Evolutionary conservation across 78 protist species (phyloP), one percentile per base, ranked within the genome.

Genomic region (Capsaspora owczarzaki): DNA sequence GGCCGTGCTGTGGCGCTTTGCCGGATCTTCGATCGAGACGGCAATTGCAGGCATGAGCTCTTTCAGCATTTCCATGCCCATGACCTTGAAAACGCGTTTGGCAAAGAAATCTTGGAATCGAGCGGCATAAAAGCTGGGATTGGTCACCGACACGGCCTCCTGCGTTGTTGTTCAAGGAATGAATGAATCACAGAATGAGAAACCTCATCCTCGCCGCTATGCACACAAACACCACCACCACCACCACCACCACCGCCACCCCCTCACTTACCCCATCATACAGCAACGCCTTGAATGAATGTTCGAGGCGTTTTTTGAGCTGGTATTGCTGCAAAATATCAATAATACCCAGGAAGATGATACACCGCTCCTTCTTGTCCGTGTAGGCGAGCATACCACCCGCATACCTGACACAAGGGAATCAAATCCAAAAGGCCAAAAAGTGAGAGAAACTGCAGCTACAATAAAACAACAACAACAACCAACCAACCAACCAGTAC

Each of bases 271-370:
- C 82, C 43, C 78, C 72, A n/a, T 70, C 69, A 56, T 72, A 56
- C 37, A 69, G 0, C 14, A 89, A 0, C 10, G 90, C 61, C 83
- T 92, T 92, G 78, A 78, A 87, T 0, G 81, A 27, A 74, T 89
- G 89, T 86, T 92, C 95, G 38, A 87, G n/a, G 88, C 81, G 79
- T 80, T 92, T 92, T 53, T 90, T 61, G n/a, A 72, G 56, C 35
- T 85, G 60, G 84, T 89, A 92, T 23, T 81, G 70, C 89, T 87
- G 89, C 70, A 92, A 71, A 46, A 92, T 89, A 80, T 92, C 95
- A 33, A 92, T 92, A 31, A 92, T 84, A 31, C 95, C 95, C 22
- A 89, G 56, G 74, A 87, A 92, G 72, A 83, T 8, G 31, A 76
- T 47, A 38, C 83, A 19, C 14, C 81, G 38, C 35, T 83, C 46